Base-by-base conservation (phyloP, 1,139 yeast species). In the Saccharomycopsis hybrid region DNA sequence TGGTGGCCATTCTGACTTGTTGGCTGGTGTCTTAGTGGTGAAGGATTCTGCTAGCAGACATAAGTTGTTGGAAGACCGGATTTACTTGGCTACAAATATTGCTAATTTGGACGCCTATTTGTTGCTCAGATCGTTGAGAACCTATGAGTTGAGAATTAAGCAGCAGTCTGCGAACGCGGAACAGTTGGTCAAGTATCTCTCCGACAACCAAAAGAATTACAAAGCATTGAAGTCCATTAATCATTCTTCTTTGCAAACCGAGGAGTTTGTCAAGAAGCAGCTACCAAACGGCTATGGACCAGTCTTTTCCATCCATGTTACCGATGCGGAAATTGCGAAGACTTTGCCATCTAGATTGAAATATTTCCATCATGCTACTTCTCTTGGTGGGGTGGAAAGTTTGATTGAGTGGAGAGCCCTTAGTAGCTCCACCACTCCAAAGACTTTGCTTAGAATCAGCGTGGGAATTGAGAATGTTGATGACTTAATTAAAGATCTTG, bases 321-420 rank as follows among this genome's bases (percentile, higher is more conserved):
- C 65, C 3, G 63, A 71, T 18, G 76, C 71, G 51, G 76, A 77
- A 7, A 66, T 71, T 29, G 96, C 97, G 0, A 77, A 73, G 56
- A 51, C 58, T 2, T 70, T 90, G 11, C 95, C 96, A 2, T 71
- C 82, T 1, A 77, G 74, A 56, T 70, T 89, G 54, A 76, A 80
- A 58, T 76, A 77, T 55, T 88, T 89, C 68, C 82, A 82, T 56
- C 97, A 90, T 66, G 96, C 97, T 1, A 89, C 97, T 0, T 86
- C 96, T 4, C 71, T 90, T 32, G 97, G 97, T 40, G 96, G 97
- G n/a, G 87, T 85, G 4, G 97, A 90, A 64, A 85, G 95, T 50
- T 71, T 89, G 59, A 79, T 89, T 54, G 97, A 90, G 65, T 88
- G 96, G 96, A 77, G 96, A 61, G 83, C 88, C n/a, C n/a, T n/a